Percentiles rank a stretch among this genome's conserved stretches.
These are phyloP conservation scores for Gracilaria domingensis DNA, from an alignment of 23 red algal genomes.

Conservation along the genomic window DNA sequence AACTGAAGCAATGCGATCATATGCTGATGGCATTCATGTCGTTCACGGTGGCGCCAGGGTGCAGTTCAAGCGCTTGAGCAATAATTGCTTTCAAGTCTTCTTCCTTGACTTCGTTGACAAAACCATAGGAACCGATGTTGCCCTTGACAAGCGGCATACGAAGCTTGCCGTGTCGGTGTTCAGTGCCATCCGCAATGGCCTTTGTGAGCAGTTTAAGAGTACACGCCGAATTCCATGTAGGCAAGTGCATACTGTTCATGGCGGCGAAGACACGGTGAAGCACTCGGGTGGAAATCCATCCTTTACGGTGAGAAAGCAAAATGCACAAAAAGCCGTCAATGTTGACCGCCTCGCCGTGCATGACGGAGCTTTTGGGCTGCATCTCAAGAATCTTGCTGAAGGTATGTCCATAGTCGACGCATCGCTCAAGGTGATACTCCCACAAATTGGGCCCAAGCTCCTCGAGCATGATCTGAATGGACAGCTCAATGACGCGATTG, in stretches of 20 bases:
- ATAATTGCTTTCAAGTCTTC: slow-evolving; percentile 67
- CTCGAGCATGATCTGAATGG: slow-evolving; percentile 96
- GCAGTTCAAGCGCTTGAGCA: slow-evolving; percentile 29
- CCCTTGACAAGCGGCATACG: slow-evolving; percentile 86
- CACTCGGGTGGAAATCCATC: slow-evolving; percentile 67
- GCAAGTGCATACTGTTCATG: slow-evolving; percentile 80
- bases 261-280: slow-evolving; percentile 80
- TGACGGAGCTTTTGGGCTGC: slow-evolving; percentile 64
- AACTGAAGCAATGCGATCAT: neutral
- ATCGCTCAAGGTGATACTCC: slow-evolving; percentile 92
- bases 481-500: slow-evolving; percentile 89
- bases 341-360: slow-evolving; percentile 98
- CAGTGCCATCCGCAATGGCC: slow-evolving; percentile 81
- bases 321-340: slow-evolving; percentile 99
- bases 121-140: slow-evolving; percentile 75
- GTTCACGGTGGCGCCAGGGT: slow-evolving; percentile 25
- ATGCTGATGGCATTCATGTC: slow-evolving; percentile 20
- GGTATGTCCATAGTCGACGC: slow-evolving; percentile 97
- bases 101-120: slow-evolving; percentile 84
- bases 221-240: slow-evolving; percentile 73
- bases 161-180: slow-evolving; percentile 92
- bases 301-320: slow-evolving; percentile 74
- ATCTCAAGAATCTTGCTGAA: slow-evolving; percentile 99
- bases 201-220: slow-evolving; percentile 70
- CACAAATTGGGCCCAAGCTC: slow-evolving; percentile 98